Evolutionary conservation across 2,329 filamentous ascomycete genomes (phyloP).

Genomic region (Paecilomyces formosus): DNA sequence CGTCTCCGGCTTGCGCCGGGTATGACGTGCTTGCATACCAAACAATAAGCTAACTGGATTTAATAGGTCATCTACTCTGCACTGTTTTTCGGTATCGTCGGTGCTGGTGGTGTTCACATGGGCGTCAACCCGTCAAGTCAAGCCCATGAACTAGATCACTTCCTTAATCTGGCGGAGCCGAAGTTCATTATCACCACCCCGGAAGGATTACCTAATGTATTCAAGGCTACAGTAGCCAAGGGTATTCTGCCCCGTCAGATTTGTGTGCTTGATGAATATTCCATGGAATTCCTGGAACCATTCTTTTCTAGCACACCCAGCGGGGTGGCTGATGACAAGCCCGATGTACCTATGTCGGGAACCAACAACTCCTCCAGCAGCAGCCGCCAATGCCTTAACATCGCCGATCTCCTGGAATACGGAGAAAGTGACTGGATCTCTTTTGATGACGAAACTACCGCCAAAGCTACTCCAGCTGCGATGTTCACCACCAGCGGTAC

Average conservation of each 20-base stretch:
- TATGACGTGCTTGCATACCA: background rate
- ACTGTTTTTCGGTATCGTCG: slow-evolving; percentile 34
- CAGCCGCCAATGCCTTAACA: background rate
- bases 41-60: background rate
- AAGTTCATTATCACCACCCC: slow-evolving; percentile 39
- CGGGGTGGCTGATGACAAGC: background rate
- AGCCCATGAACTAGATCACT: slow-evolving; percentile 40
- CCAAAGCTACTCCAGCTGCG: slow-evolving; percentile 43
- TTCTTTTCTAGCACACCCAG: background rate
- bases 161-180: slow-evolving; percentile 37
- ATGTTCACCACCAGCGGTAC: slow-evolving; percentile 52
- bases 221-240: slow-evolving; percentile 7
- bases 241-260: slow-evolving; percentile 4
- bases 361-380: background rate
- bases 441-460: slow-evolving; percentile 34
- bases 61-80: slow-evolving; percentile 33
- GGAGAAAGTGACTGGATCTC: slow-evolving; percentile 43
- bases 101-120: slow-evolving; percentile 42
- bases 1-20: background rate
- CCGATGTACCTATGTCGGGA: background rate
- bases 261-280: slow-evolving; percentile 6
- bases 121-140: slow-evolving; percentile 46
- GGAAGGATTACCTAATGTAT: slow-evolving; percentile 24
- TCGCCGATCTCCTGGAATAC: slow-evolving; percentile 32
- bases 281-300: slow-evolving; percentile 1